Evolutionary conservation across 2,329 filamentous ascomycete genomes (phyloP), one percentile per base, ranked within the genome.

Genomic region (Sporothrix humicola): DNA sequence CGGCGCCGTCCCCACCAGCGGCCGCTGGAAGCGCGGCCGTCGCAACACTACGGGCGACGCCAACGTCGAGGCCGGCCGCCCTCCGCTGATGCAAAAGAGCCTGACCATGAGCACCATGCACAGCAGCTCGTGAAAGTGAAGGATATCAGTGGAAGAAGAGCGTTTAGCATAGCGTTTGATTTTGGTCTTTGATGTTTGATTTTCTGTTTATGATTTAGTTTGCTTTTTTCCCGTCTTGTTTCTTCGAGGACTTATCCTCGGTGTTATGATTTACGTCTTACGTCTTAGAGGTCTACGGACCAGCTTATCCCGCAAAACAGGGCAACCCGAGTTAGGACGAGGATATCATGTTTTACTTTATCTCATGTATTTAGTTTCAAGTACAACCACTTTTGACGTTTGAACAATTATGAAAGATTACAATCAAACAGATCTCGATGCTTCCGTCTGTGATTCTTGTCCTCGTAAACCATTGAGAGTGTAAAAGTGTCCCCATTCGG

Each of bases 71-170:
- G 61, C 61, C n/a, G 61, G 59, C 59, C 59, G 23, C 61, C 61
- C 50, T 48, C 52, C 63, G n/a, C 17, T 59, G 44, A 26, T 68
- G 66, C 65, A 70, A 7, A 72, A 72, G 71, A 74, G 46, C 58
- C 17, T 72, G 70, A 70, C 68, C 13, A 68, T 31, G 59, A 73
- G 72, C 72, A 73, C 72, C n/a, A 70, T 65, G 72, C 66, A 66
- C 13, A 73, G 66, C 56, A 13, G 52, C 52, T 9, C 15, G 23
- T 23, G 37, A n/a, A n/a, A n/a, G n/a, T n/a, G n/a, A 48, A 3
- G 26, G 17, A 17, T 63, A 23, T 42, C 31, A 31, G 31, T 2
- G 5, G 31, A 2, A 31, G 31, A 31, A 31, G 31, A 31, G 31
- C 31, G 31, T 46, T 54, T 37, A 61, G 58, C 17, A 61, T 31